Base-by-base conservation (phyloP, 345 rosid species). In the Citrus medica region DNA sequence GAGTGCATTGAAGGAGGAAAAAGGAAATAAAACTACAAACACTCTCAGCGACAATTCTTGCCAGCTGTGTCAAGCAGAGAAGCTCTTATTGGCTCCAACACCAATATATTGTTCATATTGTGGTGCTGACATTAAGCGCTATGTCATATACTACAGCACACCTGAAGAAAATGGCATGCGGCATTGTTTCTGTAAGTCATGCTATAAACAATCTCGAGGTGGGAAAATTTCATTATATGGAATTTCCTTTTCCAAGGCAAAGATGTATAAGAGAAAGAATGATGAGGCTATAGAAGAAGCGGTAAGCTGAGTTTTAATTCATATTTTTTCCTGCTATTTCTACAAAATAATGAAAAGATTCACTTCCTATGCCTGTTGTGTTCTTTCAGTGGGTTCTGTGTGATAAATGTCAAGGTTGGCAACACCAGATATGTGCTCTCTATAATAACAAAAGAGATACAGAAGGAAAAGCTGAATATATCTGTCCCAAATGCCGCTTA, bases 371-470 rank as follows among this genome's bases (percentile, higher is more conserved):
- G 28, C n/a, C 38, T 28, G 33, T 62, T 80, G 58, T 79, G 13
- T 65, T 82, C 71, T 48, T 77, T 75, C 86, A 87, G 92, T 90
- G 91, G 91, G 91, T 89, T 76, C 84, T 71, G 55, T 90, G 94
- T 76, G 87, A 79, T 76, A 83, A 82, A 83, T 90, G 92, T 65
- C 59, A 79, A 63, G 66, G 68, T 46, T 89, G 91, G 94, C 94
- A 90, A 79, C 94, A 90, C 79, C 88, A 86, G 75, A 89, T 87
- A 78, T 90, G 94, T 84, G 90, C 88, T 74, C 89, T 91, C 24
- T 89, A 83, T 79, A 91, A 91, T 84, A 74, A 42, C 65, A 67
- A 81, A 40, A 86, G 65, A 56, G 83, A 90, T 77, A 21, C 4
- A 61, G 87, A 86, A 73, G 84, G 84, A 37, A 76, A 71, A 21